Base-by-base conservation (phyloP, 2,329 filamentous ascomycete species). In the Colletotrichum sp. region DNA sequence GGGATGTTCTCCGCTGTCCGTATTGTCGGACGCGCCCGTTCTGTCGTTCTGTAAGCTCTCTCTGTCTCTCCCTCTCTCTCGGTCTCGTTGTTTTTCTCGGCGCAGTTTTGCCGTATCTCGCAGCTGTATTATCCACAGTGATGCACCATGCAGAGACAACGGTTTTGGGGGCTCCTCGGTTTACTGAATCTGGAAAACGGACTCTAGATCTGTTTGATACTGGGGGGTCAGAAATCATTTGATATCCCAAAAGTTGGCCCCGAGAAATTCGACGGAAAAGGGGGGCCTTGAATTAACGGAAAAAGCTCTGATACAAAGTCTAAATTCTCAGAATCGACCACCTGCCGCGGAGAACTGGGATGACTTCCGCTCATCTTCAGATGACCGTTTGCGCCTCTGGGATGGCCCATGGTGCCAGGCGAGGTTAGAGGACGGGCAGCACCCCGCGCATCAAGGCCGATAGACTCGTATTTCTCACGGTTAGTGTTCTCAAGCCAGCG, bases 301-400 rank as follows among this genome's bases (percentile, higher is more conserved):
- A 58, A 75, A 67, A 18, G 26, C 69, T 18, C 38, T 73, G 73
- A 65, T 60, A 75, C 69, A 73, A 66, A 60, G 34, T 18, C 64
- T 52, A 65, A 75, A 75, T 48, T 38, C n/a, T 38, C 73, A 75
- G n/a, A 73, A 13, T n/a, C n/a, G 61, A 16, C 30, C 38, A n/a
- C 8, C 43, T 48, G 62, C 38, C 62, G 26, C 70, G 58, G 64
- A 72, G 32, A 60, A 58, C 38, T 48, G 58, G 69, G 64, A 68
- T 65, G 30, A 21, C 55, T 26, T 8, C 10, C 34, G 32, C 13
- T 8, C 26, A 15, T 48, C 34, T 73, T 60, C 43, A 30, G 70
- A 73, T 73, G 73, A 52, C 64, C 21, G 56, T 43, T 65, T 1
- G 26, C 18, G 55, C 18, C 26, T 18, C 71, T 24, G 52, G 73